Evolutionary conservation across 2,329 filamentous ascomycete genomes (phyloP).

Genomic region (Alternaria consortialis): DNA sequence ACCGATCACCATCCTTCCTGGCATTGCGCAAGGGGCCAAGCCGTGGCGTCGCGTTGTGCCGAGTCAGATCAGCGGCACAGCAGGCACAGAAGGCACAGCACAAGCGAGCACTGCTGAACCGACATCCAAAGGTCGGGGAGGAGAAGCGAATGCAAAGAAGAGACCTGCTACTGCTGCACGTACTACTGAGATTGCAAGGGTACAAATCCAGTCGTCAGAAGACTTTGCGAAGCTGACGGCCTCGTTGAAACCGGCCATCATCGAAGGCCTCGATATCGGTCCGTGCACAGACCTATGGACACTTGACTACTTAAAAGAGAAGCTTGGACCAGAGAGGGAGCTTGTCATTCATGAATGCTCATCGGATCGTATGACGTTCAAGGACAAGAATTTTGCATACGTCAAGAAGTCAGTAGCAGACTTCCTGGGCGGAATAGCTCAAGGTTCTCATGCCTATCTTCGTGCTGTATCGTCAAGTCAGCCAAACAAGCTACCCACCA

Average conservation of each 20-base stretch:
- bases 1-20: constrained; percentile 31
- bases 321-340: constrained; percentile 54
- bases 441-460: constrained; percentile 75
- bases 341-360: constrained; percentile 77
- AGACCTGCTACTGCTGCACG: constrained; percentile 19
- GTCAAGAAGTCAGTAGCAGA: constrained; percentile 70
- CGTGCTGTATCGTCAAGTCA: constrained; percentile 75
- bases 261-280: constrained; percentile 73
- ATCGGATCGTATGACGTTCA: constrained; percentile 77
- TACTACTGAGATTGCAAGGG: constrained; percentile 58
- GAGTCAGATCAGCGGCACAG: constrained; percentile 22
- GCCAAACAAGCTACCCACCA: constrained; percentile 74
- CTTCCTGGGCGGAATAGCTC: constrained; percentile 68
- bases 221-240: constrained; percentile 70
- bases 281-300: constrained; percentile 74
- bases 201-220: constrained; percentile 60
- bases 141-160: constrained; percentile 15
- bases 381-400: constrained; percentile 83
- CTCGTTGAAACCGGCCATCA: constrained; percentile 68
- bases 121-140: constrained; percentile 21
- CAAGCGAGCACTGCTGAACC: constrained; percentile 16
- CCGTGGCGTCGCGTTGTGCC: constrained; percentile 28
- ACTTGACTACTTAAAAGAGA: constrained; percentile 70
- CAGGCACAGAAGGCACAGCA: constrained; percentile 14
- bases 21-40: constrained; percentile 22